These are phyloP conservation scores for Ogataea paradorogensis DNA, from an alignment of 805 yeast species.

Conservation along the genomic window DNA sequence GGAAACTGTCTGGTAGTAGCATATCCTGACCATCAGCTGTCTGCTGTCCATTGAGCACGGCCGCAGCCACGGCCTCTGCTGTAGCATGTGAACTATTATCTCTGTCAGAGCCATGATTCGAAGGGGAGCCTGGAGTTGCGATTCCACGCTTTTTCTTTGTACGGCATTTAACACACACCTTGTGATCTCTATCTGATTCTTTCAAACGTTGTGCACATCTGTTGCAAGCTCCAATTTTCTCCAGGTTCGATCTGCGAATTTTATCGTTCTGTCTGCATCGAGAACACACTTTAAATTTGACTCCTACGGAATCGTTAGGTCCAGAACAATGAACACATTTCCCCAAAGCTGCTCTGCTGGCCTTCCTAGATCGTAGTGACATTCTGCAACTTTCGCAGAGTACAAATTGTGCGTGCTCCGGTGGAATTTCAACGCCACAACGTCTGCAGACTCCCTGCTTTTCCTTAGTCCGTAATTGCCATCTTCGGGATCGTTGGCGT, in stretches of 20 bases:
- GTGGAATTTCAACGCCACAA: conserved; percentile 56
- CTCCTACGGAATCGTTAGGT: conserved; percentile 43
- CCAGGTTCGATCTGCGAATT: conserved; percentile 52
- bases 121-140: background rate
- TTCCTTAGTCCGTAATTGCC: conserved; percentile 61
- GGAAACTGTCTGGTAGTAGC: conserved; percentile 14
- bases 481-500: conserved; percentile 57
- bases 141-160: conserved; percentile 43
- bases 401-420: conserved; percentile 50
- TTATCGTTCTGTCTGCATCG: conserved; percentile 63
- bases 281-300: conserved; percentile 59
- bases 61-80: conserved; percentile 20
- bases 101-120: background rate
- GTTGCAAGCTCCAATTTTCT: conserved; percentile 57
- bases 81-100: conserved; percentile 5
- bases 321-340: conserved; percentile 70
- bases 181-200: conserved; percentile 49
- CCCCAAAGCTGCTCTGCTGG: conserved; percentile 58
- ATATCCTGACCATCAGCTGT: conserved; percentile 13
- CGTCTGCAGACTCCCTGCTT: conserved; percentile 63
- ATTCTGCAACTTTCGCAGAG: conserved; percentile 60
- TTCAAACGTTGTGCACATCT: conserved; percentile 53
- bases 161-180: conserved; percentile 56
- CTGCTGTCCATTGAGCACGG: conserved; percentile 18
- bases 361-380: conserved; percentile 52